A percentile compares a stretch with the other conserved stretches of the same genome.
These are phyloP conservation scores for Aquilaria sinensis DNA, from an alignment of 345 rosid genomes.

Conservation along the genomic window DNA sequence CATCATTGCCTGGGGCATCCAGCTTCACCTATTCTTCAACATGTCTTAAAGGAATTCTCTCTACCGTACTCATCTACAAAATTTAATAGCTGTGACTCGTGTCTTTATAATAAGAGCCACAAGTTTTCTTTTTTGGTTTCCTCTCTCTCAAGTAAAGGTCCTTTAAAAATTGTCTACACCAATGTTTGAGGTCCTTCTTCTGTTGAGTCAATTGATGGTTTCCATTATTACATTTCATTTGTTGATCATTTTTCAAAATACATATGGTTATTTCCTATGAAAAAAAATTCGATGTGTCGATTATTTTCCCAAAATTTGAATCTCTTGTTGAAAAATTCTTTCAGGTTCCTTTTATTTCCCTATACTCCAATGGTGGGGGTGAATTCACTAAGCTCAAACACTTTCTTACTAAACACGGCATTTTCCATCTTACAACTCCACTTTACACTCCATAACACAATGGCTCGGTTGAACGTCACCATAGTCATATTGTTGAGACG, in stretches of 20 bases:
- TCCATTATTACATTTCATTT: not conserved
- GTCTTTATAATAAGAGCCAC: too few relatives aligned
- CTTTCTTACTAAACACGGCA: not conserved
- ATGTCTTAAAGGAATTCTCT: not conserved
- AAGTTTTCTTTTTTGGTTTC: not conserved
- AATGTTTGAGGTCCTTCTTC: not conserved
- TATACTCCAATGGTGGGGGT: not conserved
- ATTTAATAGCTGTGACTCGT: not conserved
- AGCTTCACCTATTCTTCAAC: not conserved
- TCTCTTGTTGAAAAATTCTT: not conserved
- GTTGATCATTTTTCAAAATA: not conserved
- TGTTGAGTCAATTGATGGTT: not conserved
- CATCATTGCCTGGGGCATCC: not conserved
- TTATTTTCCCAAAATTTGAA: not conserved
- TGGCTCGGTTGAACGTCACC: not conserved
- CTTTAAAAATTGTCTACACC: not conserved
- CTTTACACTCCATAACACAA: conserved; percentile 7
- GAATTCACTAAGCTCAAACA: not conserved
- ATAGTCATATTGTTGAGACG: not conserved
- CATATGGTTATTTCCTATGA: not conserved
- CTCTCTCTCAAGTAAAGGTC: not conserved
- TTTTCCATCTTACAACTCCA: not conserved
- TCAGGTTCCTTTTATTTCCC: not conserved
- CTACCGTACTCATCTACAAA: not conserved
- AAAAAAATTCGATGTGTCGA: not conserved